phyloP scores from a whole-genome alignment of 2,329 filamentous ascomycete genomes.

The Diaporthe sp. region DNA sequence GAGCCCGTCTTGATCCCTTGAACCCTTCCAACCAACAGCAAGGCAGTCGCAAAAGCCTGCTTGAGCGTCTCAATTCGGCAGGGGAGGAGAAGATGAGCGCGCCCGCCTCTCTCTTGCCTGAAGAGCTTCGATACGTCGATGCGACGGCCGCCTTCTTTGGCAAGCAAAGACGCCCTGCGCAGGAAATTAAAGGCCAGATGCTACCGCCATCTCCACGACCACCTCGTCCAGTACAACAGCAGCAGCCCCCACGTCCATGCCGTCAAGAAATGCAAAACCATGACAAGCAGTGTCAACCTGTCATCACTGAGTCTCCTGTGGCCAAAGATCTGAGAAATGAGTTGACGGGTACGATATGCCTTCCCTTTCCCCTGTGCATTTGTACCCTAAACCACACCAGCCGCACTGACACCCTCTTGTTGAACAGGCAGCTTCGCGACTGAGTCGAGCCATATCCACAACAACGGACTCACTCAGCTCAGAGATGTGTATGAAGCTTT shows the following conservation, averaged over 20 bases:
- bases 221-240: constrained; percentile 12
- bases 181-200: background rate
- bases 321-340: constrained; percentile 26
- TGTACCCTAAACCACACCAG: background rate
- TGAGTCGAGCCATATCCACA: constrained; percentile 32
- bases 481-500: constrained; percentile 18
- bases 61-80: constrained; percentile 24
- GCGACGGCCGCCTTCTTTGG: constrained; percentile 39
- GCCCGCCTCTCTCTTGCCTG: background rate
- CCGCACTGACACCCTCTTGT: background rate
- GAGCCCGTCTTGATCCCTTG: background rate
- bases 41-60: background rate
- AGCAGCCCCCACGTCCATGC: background rate
- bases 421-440: constrained; percentile 22
- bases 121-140: background rate
- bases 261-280: background rate
- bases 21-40: background rate
- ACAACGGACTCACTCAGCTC: background rate
- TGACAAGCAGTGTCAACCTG: background rate
- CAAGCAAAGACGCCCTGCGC: constrained; percentile 9
- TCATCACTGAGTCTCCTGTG: background rate
- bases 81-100: background rate
- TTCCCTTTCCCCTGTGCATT: background rate
- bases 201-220: background rate
- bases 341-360: background rate